Conservation (phyloP, 106 monocot species). For the Vanilla planifolia region DNA sequence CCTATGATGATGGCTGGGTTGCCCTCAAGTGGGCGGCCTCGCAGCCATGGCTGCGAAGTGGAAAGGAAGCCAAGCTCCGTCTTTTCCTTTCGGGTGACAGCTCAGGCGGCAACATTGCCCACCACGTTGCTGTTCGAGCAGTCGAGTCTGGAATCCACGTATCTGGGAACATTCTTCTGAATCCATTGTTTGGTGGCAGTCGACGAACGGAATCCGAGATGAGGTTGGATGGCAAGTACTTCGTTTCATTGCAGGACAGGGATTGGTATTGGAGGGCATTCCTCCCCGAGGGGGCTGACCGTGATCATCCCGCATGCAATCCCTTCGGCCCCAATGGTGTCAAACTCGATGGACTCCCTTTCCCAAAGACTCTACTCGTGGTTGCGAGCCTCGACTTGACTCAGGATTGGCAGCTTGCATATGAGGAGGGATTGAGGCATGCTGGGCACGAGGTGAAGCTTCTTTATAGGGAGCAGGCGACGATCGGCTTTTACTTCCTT, state of each 20-base stretch:
- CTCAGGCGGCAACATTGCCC: constrained; percentile 91
- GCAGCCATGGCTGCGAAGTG: constrained; percentile 52
- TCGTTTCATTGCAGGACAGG: constrained; percentile 73
- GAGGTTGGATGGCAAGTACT: constrained; percentile 73
- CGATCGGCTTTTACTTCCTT: constrained; percentile 77
- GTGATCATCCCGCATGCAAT: constrained; percentile 82
- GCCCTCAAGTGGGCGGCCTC: constrained; percentile 68
- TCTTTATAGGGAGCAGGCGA: constrained; percentile 64
- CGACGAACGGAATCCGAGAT: constrained; percentile 57
- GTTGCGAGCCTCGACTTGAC: constrained; percentile 68
- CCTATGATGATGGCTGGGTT: constrained; percentile 82
- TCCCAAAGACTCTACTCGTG: constrained; percentile 64
- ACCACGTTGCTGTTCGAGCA: constrained; percentile 65
- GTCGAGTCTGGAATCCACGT: constrained; percentile 40
- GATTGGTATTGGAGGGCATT: constrained; percentile 96
- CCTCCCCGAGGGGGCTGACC: constrained; percentile 70
- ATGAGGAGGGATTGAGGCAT: constrained; percentile 47
- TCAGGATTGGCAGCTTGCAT: constrained; percentile 63
- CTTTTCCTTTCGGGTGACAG: constrained; percentile 77
- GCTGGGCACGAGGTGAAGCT: constrained; percentile 58
- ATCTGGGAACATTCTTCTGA: constrained; percentile 70
- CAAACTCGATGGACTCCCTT: constrained; percentile 35
- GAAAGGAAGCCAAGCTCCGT: constrained; percentile 18
- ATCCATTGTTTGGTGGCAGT: constrained; percentile 80
- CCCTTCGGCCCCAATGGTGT: constrained; percentile 60